phyloP scores from a whole-genome alignment of 345 rosid genomes.

The Linum lewisii region DNA sequence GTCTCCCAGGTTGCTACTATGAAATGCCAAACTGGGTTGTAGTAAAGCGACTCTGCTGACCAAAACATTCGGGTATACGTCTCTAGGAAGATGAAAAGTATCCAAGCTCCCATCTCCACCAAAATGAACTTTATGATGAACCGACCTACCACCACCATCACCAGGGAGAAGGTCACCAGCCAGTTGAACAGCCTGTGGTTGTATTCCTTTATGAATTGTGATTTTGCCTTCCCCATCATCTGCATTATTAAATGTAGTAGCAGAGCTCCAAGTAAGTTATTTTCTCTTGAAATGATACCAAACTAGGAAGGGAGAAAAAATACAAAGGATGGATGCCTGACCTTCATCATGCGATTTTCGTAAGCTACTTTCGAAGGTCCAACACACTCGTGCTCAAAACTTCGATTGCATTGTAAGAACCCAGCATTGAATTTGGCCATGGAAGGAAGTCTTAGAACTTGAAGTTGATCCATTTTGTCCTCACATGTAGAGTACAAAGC shows the following conservation, averaged over 20 bases:
- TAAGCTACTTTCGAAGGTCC: slow-evolving; percentile 85
- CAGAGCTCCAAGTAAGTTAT: not conserved
- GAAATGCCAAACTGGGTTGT: slow-evolving; percentile 91
- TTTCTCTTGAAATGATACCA: not conserved
- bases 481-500: slow-evolving; percentile 67
- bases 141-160: slow-evolving; percentile 90
- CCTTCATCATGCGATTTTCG: slow-evolving; percentile 85
- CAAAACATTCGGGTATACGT: slow-evolving; percentile 94
- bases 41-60: slow-evolving; percentile 92
- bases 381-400: slow-evolving; percentile 68
- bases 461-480: slow-evolving; percentile 98
- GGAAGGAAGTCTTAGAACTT: slow-evolving; percentile 93
- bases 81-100: slow-evolving; percentile 93
- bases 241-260: slow-evolving; percentile 16
- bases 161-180: slow-evolving; percentile 91
- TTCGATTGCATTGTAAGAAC: slow-evolving; percentile 80
- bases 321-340: slow-evolving; percentile 13
- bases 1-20: slow-evolving; percentile 87
- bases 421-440: slow-evolving; percentile 99
- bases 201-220: slow-evolving; percentile 86
- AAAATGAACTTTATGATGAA: slow-evolving; percentile 79
- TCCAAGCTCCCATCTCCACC: slow-evolving; percentile 90
- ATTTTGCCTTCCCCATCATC: slow-evolving; percentile 83
- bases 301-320: not conserved
- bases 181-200: slow-evolving; percentile 95